A percentile compares a stretch with the other conserved stretches of the same genome.
These are phyloP conservation scores for Steccherinum ochraceum DNA, from an alignment of 768 basidiomycete genomes.

Conservation along the genomic window DNA sequence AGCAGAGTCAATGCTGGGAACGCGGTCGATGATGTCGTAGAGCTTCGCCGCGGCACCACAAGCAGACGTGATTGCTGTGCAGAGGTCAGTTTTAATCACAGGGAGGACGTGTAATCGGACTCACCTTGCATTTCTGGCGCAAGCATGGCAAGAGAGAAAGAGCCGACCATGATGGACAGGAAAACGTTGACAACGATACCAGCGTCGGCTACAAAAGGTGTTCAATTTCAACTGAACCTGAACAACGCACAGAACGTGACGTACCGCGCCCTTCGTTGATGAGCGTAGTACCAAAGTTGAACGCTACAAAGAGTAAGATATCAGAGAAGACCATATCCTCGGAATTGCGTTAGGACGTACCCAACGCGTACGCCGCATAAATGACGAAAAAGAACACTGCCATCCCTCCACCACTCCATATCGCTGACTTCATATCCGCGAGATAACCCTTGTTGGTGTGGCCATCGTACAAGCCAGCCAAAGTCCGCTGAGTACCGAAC, in stretches of 20 bases:
- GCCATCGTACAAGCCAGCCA: constrained; percentile 59
- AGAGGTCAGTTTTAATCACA: no score
- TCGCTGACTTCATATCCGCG: constrained; percentile 52
- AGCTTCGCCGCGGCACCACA: constrained; percentile 91
- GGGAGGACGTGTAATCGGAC: no score
- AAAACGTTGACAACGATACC: constrained; percentile 83
- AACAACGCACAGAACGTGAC: constrained; percentile 6
- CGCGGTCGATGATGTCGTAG: constrained; percentile 81
- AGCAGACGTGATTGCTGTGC: constrained; percentile 63
- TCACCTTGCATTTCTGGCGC: constrained; percentile 84
- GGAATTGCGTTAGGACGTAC: background rate
- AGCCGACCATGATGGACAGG: constrained; percentile 79
- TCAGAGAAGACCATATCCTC: background rate
- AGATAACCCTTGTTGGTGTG: constrained; percentile 47
- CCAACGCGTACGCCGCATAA: constrained; percentile 56
- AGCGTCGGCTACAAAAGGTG: constrained; percentile 38
- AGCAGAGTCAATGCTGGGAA: constrained; percentile 83
- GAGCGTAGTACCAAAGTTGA: constrained; percentile 85
- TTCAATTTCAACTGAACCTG: background rate
- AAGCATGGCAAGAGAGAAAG: constrained; percentile 80
- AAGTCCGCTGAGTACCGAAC: constrained; percentile 71
- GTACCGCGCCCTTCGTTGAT: constrained; percentile 53
- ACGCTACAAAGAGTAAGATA: constrained; percentile 36
- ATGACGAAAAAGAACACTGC: constrained; percentile 81
- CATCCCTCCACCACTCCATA: constrained; percentile 57